Evolutionary conservation across 2,329 filamentous ascomycete species (phyloP), one percentile per base, ranked within the genome.

Genomic region (Ophiocordyceps australis): DNA sequence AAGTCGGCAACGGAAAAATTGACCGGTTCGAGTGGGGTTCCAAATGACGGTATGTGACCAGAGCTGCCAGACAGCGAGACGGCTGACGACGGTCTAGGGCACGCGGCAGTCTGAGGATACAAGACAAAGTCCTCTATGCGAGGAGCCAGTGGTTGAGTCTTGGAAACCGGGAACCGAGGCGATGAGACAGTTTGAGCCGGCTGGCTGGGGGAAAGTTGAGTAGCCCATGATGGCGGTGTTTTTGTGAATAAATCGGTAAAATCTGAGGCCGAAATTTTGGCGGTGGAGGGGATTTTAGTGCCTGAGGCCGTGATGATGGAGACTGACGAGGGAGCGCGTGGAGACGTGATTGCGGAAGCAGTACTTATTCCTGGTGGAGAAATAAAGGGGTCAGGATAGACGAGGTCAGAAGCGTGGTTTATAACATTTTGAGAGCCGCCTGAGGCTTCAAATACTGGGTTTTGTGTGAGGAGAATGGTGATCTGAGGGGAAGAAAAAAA

Each of bases 101-200:
- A 42, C 35, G 37, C 43, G 37, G 33, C 38, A 34, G 41, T 55
- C 48, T 45, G 44, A 33, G 56, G 60, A 33, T 59, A 80, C 62
- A 83, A 69, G 56, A 79, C 73, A 51, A 83, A 83, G 72, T 83
- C 77, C 62, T 74, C 63, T 45, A n/a, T n/a, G n/a, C n/a, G n/a
- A n/a, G n/a, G n/a, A n/a, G n/a, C n/a, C n/a, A n/a, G n/a, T n/a
- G n/a, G n/a, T n/a, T n/a, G n/a, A n/a, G n/a, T n/a, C n/a, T n/a
- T n/a, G n/a, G n/a, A n/a, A n/a, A n/a, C n/a, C n/a, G n/a, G n/a
- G n/a, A n/a, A n/a, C n/a, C n/a, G n/a, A n/a, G n/a, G n/a, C n/a
- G n/a, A n/a, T n/a, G n/a, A n/a, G n/a, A n/a, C n/a, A n/a, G n/a
- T n/a, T n/a, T 66, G 66, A 30, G 54, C 60, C 26, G 37, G 39